phyloP scores from a whole-genome alignment of 768 basidiomycete genomes.

The Boletus pseudo-olivaceus region DNA sequence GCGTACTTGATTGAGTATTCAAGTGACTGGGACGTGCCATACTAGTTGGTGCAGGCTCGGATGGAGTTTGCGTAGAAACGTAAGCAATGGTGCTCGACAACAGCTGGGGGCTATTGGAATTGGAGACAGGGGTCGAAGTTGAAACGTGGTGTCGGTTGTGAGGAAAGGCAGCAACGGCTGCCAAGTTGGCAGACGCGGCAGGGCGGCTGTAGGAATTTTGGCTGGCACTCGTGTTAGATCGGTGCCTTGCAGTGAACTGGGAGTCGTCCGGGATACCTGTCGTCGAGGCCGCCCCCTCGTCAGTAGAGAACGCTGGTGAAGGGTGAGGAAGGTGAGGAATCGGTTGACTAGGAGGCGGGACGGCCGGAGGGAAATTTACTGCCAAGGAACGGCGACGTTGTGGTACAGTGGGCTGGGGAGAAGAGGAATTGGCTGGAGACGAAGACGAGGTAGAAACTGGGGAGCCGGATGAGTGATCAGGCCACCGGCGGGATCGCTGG shows the following conservation, averaged over 20 bases:
- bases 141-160: slow-evolving; percentile 43
- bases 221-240: slow-evolving; percentile 36
- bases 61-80: slow-evolving; percentile 44
- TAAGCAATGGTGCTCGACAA: slow-evolving; percentile 23
- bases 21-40: slow-evolving; percentile 36
- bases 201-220: slow-evolving; percentile 32
- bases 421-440: slow-evolving; percentile 27
- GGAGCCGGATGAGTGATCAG: slow-evolving; percentile 21
- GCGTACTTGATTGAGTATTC: slow-evolving; percentile 23
- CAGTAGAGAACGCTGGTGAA: slow-evolving; percentile 14
- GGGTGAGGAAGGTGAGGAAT: slow-evolving; percentile 62
- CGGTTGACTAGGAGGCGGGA: slow-evolving; percentile 69
- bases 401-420: slow-evolving; percentile 25
- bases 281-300: slow-evolving; percentile 20
- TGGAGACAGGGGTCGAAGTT: slow-evolving; percentile 22
- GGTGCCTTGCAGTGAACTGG: slow-evolving; percentile 30
- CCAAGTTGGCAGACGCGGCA: slow-evolving; percentile 46
- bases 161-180: slow-evolving; percentile 60
- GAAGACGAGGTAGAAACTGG: slow-evolving; percentile 33
- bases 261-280: slow-evolving; percentile 28
- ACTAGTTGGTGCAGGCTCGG: slow-evolving; percentile 56
- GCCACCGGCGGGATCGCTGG: slow-evolving; percentile 35
- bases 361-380: slow-evolving; percentile 59
- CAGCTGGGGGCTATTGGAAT: slow-evolving; percentile 27
- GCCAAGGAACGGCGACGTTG: slow-evolving; percentile 70